Conservation (phyloP, 352 stramenopile genomes). For the Lagenidium giganteum region DNA sequence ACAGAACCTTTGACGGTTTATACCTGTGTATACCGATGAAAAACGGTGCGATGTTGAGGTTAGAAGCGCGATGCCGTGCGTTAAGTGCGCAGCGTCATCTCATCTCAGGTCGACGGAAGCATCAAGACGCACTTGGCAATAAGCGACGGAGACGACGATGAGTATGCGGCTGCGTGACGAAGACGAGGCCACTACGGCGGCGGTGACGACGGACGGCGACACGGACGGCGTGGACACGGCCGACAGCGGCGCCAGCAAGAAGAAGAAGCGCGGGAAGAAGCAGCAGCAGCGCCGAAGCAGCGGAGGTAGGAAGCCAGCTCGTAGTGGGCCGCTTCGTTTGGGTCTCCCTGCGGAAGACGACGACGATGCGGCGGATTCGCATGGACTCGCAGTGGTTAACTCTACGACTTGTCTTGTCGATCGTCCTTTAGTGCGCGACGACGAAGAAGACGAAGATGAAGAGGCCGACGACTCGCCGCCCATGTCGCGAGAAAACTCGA, state of each 20-base stretch:
- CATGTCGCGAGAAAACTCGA: background rate
- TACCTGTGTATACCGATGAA: too few species aligned
- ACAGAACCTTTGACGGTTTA: too few species aligned
- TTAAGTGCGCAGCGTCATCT: too few species aligned
- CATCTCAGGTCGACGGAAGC: background rate
- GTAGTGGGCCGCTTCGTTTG: constrained; percentile 9
- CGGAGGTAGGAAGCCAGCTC: constrained; percentile 10
- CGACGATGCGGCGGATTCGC: constrained; percentile 1
- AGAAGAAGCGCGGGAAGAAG: constrained; percentile 7
- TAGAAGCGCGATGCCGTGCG: too few species aligned
- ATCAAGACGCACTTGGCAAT: constrained; percentile 8
- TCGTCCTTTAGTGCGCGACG: constrained; percentile 25
- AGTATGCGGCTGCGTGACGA: constrained; percentile 30
- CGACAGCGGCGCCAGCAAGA: background rate
- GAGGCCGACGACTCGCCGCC: constrained; percentile 15
- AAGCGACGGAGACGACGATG: constrained; percentile 11
- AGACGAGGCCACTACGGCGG: too few species aligned
- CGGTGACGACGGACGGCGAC: constrained; percentile 17
- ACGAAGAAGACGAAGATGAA: constrained; percentile 19
- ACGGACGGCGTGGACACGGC: background rate
- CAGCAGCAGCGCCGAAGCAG: constrained; percentile 18
- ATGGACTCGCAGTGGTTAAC: constrained; percentile 28
- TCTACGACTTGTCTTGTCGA: constrained; percentile 57
- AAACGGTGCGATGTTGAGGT: too few species aligned
- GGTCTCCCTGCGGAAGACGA: constrained; percentile 12